These are phyloP conservation scores for Poronia punctata DNA, from an alignment of 495 filamentous ascomycete species.

Conservation along the genomic window DNA sequence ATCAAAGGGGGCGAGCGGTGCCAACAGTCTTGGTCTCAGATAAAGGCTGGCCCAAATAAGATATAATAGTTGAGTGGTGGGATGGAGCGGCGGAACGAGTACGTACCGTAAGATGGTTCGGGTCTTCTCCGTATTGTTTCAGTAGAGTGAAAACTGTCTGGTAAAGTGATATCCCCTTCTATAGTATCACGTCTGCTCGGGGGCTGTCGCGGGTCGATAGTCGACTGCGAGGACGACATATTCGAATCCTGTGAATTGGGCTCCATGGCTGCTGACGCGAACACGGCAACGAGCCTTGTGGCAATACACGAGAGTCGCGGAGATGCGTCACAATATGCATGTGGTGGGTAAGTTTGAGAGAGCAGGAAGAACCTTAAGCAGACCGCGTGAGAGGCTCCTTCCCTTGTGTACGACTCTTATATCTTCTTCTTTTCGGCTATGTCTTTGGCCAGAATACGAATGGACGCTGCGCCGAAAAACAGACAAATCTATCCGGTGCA, in stretches of 20 bases:
- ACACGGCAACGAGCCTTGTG: not conserved
- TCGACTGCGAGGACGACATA: slow-evolving; percentile 28
- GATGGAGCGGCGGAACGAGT: slow-evolving; percentile 5
- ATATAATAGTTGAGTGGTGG: not conserved
- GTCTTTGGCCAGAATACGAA: no score
- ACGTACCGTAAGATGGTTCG: slow-evolving; percentile 40
- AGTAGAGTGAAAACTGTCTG: slow-evolving; percentile 38
- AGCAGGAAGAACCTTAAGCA: no score
- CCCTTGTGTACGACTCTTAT: no score
- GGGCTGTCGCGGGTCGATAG: slow-evolving; percentile 36
- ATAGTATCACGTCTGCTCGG: slow-evolving; percentile 21
- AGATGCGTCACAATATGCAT: slow-evolving; percentile 1
- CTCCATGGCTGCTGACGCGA: slow-evolving; percentile 30
- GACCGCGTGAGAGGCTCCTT: no score
- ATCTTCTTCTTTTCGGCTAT: no score
- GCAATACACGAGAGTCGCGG: slow-evolving; percentile 1
- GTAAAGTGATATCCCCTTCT: slow-evolving; percentile 23
- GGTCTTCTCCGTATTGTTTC: slow-evolving; percentile 43
- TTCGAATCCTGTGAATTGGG: slow-evolving; percentile 25
- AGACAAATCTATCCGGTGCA: no score
- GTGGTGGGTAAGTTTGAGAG: no score
- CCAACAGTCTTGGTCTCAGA: no score
- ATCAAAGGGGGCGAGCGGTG: no score
- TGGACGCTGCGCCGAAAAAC: no score
- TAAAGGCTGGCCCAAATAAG: slow-evolving; percentile 3